Evolutionary conservation across 495 filamentous ascomycete genomes (phyloP), one percentile per base, ranked within the genome.

Genomic region (Amorphotheca resinae): DNA sequence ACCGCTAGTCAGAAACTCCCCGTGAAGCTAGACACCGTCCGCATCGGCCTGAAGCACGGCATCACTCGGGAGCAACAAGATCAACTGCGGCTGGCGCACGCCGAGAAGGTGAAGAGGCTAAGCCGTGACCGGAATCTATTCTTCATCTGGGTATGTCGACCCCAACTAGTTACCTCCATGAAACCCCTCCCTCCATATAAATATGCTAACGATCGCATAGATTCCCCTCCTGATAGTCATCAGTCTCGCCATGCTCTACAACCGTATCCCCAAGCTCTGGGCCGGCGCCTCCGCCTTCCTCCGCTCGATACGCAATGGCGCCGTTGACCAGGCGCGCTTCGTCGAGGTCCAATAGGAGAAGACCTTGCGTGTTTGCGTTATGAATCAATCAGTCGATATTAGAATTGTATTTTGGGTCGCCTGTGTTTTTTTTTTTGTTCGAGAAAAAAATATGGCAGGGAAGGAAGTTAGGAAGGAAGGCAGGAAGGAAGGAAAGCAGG

Each of bases 81-180:
- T 48, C 75, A 80, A 48, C 67, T 87, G 25, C 62, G 78, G 38
- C 68, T 76, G 35, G 80, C 79, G 36, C 82, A 87, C 57, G 79
- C 79, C 23, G 68, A 72, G 46, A 82, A 80, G 52, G 74, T 87
- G 57, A 87, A 87, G 69, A 73, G 70, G 46, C 63, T 87, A 30
- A 73, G 72, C 32, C 78, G 72, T 48, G 85, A 93, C 57, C 70
- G 79, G 51, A 87, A 86, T 57, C 66, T 93, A 32, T 89, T 82
- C 63, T 82, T 87, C 58, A 68, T 93, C 56, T 93, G 85, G 85
- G 84, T 87, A 74, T 54, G 62, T 56, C 12, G 2, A 21, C 32
- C 9, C 26, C 38, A 39, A 49, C 5, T 33, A 39, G 26, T 46
- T 7, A 7, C 22, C n/a, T 30, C 26, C n/a, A n/a, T n/a, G n/a